Base-by-base conservation (phyloP, 2,329 filamentous ascomycete species). In the Talaromyces piceae region DNA sequence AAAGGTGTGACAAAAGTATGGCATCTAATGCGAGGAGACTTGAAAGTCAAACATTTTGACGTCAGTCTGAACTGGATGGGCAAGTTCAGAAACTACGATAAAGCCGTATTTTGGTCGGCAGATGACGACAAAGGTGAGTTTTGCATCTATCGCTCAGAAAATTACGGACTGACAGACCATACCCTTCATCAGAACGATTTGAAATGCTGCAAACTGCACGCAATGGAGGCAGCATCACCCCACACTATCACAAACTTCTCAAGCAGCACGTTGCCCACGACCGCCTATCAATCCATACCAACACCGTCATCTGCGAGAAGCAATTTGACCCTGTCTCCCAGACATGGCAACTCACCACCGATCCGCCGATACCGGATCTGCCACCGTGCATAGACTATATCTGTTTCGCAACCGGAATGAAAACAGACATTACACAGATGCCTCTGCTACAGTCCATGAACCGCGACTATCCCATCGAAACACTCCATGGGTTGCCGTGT, bases 1-100 rank as follows among this genome's bases (percentile, higher is more conserved):
- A 74, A 75, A 22, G 84, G 86, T 0, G 82, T 88, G 0, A 76
- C 72, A 1, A 85, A 82, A 55, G 82, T 91, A 0, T 87, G 78
- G 73, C 79, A 87, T 47, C 62, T 91, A 23, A 83, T 90, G 78
- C 77, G 88, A 27, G 73, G 77, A 18, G 68, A 66, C 39, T 47
- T 71, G 57, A 62, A 70, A 71, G 77, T 88, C 46, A 91, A 91
- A 67, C 83, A 85, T 53, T 91, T 91, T 57, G 88, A 91, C 59
- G 77, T 91, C 22, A 80, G 83, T 51, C 74, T 91, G 1, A 77
- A 80, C 45, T 93, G 88, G 88, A 86, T 91, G 66, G 86, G 84
- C 8, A 91, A 91, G 63, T 91, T 87, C 66, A 82, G 84, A 51
- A 91, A 91, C 63, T 79, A 82, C 49, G 82, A 87, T 58, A 86